Base-by-base conservation (phyloP, 2,329 filamentous ascomycete species). In the Ceratocystis albifundus region DNA sequence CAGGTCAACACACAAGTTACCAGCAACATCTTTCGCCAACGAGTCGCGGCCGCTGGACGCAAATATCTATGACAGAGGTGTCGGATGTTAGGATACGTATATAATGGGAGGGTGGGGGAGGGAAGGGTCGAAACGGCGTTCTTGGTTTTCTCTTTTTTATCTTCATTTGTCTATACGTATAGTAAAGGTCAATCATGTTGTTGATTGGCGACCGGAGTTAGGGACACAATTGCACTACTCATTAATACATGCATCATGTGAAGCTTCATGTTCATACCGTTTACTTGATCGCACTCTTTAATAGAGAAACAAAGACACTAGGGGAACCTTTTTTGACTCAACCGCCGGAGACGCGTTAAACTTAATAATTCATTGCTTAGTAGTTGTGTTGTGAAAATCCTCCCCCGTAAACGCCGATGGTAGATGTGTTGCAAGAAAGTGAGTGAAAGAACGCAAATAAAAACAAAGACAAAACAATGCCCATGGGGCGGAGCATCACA, bases 31-130 rank as follows among this genome's bases (percentile, higher is more conserved):
- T 99, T 99, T 75, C 82, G 89, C 70, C 80, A 84, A 66, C 84
- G 89, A 72, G 91, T 99, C 22, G 86, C 85, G 1, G 90, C 90
- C 1, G 93, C 93, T 0, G 94, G 91, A 70, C 90, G 90, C 77
- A 99, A 97, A 76, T 96, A 94, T 77, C 75, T 96, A 67, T 96
- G 53, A 59, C 17, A 76, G 25, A 15, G 8, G 25, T 7, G 25
- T 2, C 10, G 81, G 45, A 55, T 64, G 44, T 25, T 5, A 32
- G 5, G 15, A 28, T 28, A 53, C 48, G 48, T 28, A 45, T 50
- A n/a, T 17, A 62, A 30, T 55, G 5, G 20, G 59, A 50, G 20
- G 53, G 53, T n/a, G 28, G 3, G 32, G 28, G 1, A 17, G 2
- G 28, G 53, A 15, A 28, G 53, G 15, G 8, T 59, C 7, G 53